phyloP scores from a whole-genome alignment of 1,284 basidiomycete species.

The Hemileia vastatrix region DNA sequence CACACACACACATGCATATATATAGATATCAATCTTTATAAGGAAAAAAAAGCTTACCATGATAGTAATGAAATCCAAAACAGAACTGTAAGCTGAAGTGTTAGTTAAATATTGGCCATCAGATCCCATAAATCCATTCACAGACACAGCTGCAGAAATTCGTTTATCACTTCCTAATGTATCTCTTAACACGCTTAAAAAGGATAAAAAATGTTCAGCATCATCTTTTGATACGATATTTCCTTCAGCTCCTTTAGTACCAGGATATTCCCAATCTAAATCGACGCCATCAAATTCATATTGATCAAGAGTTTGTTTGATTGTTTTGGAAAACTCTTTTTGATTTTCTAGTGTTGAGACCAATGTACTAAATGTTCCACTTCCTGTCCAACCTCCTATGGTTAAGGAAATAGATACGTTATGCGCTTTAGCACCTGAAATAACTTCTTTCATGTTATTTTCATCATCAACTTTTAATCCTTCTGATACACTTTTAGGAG shows the following conservation, averaged over 20 bases:
- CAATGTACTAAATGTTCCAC: slow-evolving; percentile 7
- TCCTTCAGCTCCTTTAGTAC: slow-evolving; percentile 8
- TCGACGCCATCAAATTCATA: slow-evolving; percentile 18
- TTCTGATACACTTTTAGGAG: neutral
- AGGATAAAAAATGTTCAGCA: slow-evolving; percentile 15
- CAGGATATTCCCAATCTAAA: slow-evolving; percentile 20
- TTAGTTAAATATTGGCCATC: slow-evolving; percentile 16
- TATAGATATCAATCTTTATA: too few species aligned
- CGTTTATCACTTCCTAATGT: slow-evolving; percentile 8
- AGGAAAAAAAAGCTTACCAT: slow-evolving; percentile 11
- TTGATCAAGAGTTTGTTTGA: slow-evolving; percentile 3
- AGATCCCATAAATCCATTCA: slow-evolving; percentile 16
- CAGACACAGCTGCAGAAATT: slow-evolving; percentile 14
- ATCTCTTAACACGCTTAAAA: slow-evolving; percentile 3
- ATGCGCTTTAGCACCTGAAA: slow-evolving; percentile 12
- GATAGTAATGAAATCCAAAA: slow-evolving; percentile 21
- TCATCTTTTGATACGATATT: slow-evolving; percentile 19
- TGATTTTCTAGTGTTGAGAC: slow-evolving; percentile 8
- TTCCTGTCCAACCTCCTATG: slow-evolving; percentile 20
- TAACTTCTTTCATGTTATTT: slow-evolving; percentile 13
- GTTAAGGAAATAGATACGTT: slow-evolving; percentile 10
- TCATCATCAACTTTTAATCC: slow-evolving; percentile 18
- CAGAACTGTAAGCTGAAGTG: slow-evolving; percentile 3
- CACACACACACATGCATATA: too few species aligned
- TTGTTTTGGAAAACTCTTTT: slow-evolving; percentile 6